Evolutionary conservation across 805 yeast species (phyloP).

Genomic region (Kregervanrija delftensis): DNA sequence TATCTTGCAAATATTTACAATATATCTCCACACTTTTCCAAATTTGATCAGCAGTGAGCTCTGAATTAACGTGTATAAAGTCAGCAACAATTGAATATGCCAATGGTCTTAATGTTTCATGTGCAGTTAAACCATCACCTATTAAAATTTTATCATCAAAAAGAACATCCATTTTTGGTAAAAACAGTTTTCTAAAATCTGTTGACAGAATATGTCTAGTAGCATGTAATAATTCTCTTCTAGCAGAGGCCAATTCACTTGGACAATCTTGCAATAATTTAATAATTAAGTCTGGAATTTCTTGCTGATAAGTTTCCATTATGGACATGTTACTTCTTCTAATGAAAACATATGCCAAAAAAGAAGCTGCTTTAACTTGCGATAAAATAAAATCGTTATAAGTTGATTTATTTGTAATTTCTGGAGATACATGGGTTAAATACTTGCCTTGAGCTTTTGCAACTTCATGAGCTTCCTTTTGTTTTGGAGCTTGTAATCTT

Average conservation of each 20-base stretch:
- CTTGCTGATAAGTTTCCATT: slow-evolving; percentile 47
- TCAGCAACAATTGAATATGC: slow-evolving; percentile 97
- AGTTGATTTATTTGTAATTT: slow-evolving; percentile 65
- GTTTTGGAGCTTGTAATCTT: slow-evolving; percentile 75
- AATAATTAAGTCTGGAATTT: slow-evolving; percentile 82
- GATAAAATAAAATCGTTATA: slow-evolving; percentile 87
- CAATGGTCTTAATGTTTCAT: slow-evolving; percentile 83
- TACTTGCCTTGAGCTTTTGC: slow-evolving; percentile 51
- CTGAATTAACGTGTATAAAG: slow-evolving; percentile 84
- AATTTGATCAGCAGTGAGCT: slow-evolving; percentile 73
- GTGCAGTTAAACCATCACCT: slow-evolving; percentile 89
- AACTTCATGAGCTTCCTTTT: slow-evolving; percentile 53
- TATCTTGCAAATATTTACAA: slow-evolving; percentile 74
- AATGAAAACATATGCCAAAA: slow-evolving; percentile 84
- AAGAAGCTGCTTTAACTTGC: slow-evolving; percentile 94
- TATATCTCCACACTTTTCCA: slow-evolving; percentile 83
- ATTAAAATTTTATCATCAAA: slow-evolving; percentile 83
- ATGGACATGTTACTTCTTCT: slow-evolving; percentile 72
- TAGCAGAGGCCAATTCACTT: slow-evolving; percentile 80
- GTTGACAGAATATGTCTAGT: slow-evolving; percentile 93
- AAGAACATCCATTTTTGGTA: slow-evolving; percentile 77
- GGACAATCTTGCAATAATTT: slow-evolving; percentile 93
- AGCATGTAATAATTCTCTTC: slow-evolving; percentile 90
- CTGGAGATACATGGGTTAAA: slow-evolving; percentile 67
- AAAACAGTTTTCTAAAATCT: slow-evolving; percentile 71